A percentile compares a stretch with the other conserved stretches of the same genome.
Conservation (phyloP, 805 yeast species). For the Candida arabinofermentans region DNA sequence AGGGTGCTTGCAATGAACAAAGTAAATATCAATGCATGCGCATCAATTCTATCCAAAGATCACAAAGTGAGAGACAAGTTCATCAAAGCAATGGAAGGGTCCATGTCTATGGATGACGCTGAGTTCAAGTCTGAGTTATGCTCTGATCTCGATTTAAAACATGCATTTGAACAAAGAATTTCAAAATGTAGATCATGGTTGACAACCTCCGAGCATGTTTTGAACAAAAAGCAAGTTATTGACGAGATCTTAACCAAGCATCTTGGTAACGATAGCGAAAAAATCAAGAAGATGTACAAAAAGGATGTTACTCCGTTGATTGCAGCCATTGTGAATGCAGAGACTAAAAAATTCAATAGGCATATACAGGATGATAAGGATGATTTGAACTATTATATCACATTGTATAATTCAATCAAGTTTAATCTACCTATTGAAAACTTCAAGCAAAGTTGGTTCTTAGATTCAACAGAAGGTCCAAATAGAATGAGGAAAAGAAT, state of each 20-base stretch:
- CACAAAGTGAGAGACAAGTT: neutral
- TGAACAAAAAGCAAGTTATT: conserved; percentile 3
- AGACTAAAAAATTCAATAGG: conserved; percentile 46
- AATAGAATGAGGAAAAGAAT: conserved; percentile 64
- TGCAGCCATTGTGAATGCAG: conserved; percentile 39
- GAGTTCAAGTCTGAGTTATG: conserved; percentile 11
- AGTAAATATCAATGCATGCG: conserved; percentile 1
- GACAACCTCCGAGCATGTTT: conserved; percentile 1
- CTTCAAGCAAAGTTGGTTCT: conserved; percentile 35
- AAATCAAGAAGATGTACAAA: conserved; percentile 1
- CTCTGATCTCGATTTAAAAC: conserved; percentile 7
- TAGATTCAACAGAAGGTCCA: conserved; percentile 68
- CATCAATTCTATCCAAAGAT: neutral
- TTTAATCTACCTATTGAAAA: conserved; percentile 26
- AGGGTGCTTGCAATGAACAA: conserved; percentile 15
- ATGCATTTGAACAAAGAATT: conserved; percentile 8
- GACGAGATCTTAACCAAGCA: conserved; percentile 1
- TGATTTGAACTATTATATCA: conserved; percentile 44
- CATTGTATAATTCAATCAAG: conserved; percentile 45
- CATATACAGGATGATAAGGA: conserved; percentile 64
- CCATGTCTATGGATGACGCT: conserved; percentile 20
- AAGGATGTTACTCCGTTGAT: conserved; percentile 33
- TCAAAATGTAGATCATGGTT: conserved; percentile 3
- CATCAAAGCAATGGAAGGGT: conserved; percentile 2
- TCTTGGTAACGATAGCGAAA: neutral